Base-by-base conservation (phyloP, 2,329 filamentous ascomycete species). In the Fulvia fulva region DNA sequence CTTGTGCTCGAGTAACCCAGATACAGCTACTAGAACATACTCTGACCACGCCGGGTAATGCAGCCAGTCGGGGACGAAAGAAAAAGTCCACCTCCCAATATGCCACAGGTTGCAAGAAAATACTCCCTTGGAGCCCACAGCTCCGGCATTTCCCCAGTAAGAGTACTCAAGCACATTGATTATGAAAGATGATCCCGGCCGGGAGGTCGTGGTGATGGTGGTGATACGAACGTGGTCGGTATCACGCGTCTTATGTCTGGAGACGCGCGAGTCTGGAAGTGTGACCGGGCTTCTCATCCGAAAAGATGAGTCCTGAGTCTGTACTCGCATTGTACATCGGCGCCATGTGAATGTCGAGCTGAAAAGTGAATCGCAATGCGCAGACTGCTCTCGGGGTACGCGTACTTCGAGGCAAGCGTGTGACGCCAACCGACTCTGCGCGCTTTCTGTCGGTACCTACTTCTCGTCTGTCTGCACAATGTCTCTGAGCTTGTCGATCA, bases 401-500 rank as follows among this genome's bases (percentile, higher is more conserved):
- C 32, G 47, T 26, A n/a, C 26, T 14, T 50, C 47, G 26, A 28
- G 37, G 52, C 23, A 19, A 22, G 12, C 52, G 41, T 32, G 28
- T 49, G 37, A 25, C 26, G 22, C 30, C 6, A 25, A 26, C 44
- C 25, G 21, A 25, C 22, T 26, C 37, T 46, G 28, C 53, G 43
- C 26, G 45, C 43, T 25, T 22, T 49, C 26, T 22, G 26, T 34
- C 43, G 53, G 44, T 41, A 19, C 28, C 45, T 43, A 49, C 16
- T 41, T 19, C n/a, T 43, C 19, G 26, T 47, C 19, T 12, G 22
- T 45, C 41, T 37, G 55, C 49, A 32, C 49, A 37, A 44, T 37
- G 49, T 26, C 44, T 25, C 55, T 23, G 30, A 41, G 32, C 30
- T 34, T 50, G 53, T 60, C 54, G 57, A 65, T 71, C 67, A 81